Base-by-base conservation (phyloP, 331 rosid genomes). In the Cydonia oblonga region DNA sequence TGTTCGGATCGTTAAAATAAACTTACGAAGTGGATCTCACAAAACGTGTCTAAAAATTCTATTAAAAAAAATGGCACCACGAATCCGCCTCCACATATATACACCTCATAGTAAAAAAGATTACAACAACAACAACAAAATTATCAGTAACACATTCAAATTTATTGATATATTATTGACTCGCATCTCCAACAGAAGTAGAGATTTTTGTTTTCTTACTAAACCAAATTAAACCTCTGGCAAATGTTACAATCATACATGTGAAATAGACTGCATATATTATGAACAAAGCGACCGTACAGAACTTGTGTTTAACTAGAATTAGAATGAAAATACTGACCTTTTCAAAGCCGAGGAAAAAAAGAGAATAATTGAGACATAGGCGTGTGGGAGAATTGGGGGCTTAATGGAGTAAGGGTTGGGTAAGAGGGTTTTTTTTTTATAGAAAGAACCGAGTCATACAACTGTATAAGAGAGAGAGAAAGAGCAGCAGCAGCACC, bases 21-120 rank as follows among this genome's bases (percentile, higher is more conserved):
- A 3, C n/a, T 38, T 38, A 38, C 42, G 0, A 1, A 38, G 1
- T 38, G 0, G 0, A 38, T 0, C 42, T 1, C 1, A 9, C 0
- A 38, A 38, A 38, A 38, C 42, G 0, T 38, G 4, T 38, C 42
- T 38, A 38, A 38, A 38, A 3, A 38, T 38, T 38, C 4, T 38
- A 38, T 38, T 35, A 9, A 10, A 9, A 35, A 25, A 38, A 38
- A 38, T 38, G 13, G 13, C 42, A 1, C 4, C 42, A 38, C 42
- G 0, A 38, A 38, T 38, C 42, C 13, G 13, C 4, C 42, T 38
- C 42, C 42, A 38, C 13, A 38, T 3, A 38, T 38, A 3, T 40
- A 12, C 3, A 40, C 46, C 46, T 40, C 5, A 40, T 12, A 12
- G 16, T 40, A 0, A 3, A 40, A 40, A 40, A 40, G 46, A 40